Evolutionary conservation across 768 basidiomycete species (phyloP).

Genomic region (Agaricus bisporus): DNA sequence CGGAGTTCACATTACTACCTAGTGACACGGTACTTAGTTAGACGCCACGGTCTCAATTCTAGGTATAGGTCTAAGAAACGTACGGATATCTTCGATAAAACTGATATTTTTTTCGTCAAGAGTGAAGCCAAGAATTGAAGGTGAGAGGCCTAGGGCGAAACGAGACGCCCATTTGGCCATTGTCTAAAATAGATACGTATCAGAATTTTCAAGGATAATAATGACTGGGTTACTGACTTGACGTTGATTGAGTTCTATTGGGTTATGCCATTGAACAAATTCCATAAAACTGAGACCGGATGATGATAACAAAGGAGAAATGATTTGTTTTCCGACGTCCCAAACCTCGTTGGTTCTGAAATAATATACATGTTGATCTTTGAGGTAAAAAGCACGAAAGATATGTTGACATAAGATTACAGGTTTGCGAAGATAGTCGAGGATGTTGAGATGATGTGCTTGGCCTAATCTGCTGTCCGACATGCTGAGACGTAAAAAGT

Average conservation of each 20-base stretch:
- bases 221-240: slow-evolving; percentile 35
- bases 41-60: not conserved
- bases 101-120: slow-evolving; percentile 31
- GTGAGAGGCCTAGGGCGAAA: slow-evolving; percentile 56
- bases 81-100: slow-evolving; percentile 43
- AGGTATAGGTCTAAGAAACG: slow-evolving; percentile 11
- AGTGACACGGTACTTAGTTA: not conserved
- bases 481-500: slow-evolving; percentile 47
- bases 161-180: slow-evolving; percentile 65
- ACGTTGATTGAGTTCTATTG: slow-evolving; percentile 33
- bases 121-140: slow-evolving; percentile 50
- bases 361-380: slow-evolving; percentile 52
- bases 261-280: slow-evolving; percentile 54
- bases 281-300: slow-evolving; percentile 32
- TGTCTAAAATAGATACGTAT: slow-evolving; percentile 26
- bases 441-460: slow-evolving; percentile 21
- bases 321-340: slow-evolving; percentile 14
- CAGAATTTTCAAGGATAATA: not conserved
- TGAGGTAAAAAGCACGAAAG: slow-evolving; percentile 56
- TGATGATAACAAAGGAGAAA: slow-evolving; percentile 11
- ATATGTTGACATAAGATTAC: slow-evolving; percentile 49
- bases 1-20: slow-evolving; percentile 25
- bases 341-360: slow-evolving; percentile 45
- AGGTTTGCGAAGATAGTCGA: slow-evolving; percentile 39
- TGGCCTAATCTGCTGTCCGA: slow-evolving; percentile 25